Conservation (phyloP, 257 asterid species). For the Rehmannia glutinosa region DNA sequence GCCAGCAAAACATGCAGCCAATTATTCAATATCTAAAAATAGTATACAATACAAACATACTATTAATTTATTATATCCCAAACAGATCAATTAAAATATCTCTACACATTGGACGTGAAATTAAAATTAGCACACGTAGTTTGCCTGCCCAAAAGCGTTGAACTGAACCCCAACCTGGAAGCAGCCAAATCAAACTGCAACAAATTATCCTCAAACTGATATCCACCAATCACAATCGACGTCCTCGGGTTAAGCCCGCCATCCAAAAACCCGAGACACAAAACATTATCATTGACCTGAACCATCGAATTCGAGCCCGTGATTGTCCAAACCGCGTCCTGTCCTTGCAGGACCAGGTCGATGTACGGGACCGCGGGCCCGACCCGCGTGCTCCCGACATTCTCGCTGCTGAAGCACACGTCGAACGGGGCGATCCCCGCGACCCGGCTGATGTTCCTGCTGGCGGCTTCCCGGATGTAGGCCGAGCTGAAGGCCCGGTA, state of each 20-base stretch:
- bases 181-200: conserved; percentile 62
- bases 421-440: conserved; percentile 47
- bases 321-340: conserved; percentile 47
- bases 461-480: conserved; percentile 33
- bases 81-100: not conserved
- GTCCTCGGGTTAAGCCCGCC: conserved; percentile 49
- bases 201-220: conserved; percentile 47
- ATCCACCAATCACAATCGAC: conserved; percentile 55
- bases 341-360: conserved; percentile 45
- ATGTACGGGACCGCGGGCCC: conserved; percentile 52
- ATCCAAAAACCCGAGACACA: conserved; percentile 50
- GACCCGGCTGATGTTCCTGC: conserved; percentile 35
- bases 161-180: conserved; percentile 55
- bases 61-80: not conserved
- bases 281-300: conserved; percentile 30
- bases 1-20: not conserved
- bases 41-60: not conserved
- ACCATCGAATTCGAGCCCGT: conserved; percentile 66
- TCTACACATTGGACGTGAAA: conserved; percentile 47
- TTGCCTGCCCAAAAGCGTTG: conserved; percentile 28
- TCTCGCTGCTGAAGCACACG: conserved; percentile 42
- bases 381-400: conserved; percentile 36
- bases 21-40: conserved; percentile 5
- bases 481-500: conserved; percentile 36
- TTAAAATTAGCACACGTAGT: conserved; percentile 75